Conservation (phyloP, 2,329 filamentous ascomycete species). For the Phaeophleospora eucalypticola region DNA sequence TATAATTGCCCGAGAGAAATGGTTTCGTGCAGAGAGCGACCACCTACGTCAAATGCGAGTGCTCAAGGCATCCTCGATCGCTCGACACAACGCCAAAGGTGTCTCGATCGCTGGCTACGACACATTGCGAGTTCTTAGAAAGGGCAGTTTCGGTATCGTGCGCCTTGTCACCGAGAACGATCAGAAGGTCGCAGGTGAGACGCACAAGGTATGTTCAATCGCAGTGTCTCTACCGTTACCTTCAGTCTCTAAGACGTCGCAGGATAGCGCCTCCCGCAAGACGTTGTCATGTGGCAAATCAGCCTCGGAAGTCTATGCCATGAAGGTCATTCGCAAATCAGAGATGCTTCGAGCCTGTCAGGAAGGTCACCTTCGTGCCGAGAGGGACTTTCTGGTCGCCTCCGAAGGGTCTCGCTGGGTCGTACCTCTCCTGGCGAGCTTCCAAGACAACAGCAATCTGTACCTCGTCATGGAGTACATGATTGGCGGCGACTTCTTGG, state of each 20-base stretch:
- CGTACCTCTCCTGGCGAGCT: slow-evolving; percentile 80
- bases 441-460: slow-evolving; percentile 77
- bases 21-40: slow-evolving; percentile 64
- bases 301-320: slow-evolving; percentile 70
- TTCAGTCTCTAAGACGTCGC: too few relatives aligned
- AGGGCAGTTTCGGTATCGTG: slow-evolving; percentile 92
- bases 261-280: too few relatives aligned
- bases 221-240: too few relatives aligned
- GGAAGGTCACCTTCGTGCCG: slow-evolving; percentile 85
- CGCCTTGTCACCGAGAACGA: slow-evolving; percentile 66
- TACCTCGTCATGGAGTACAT: slow-evolving; percentile 99
- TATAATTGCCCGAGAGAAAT: slow-evolving; percentile 54
- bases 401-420: slow-evolving; percentile 89
- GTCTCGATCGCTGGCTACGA: slow-evolving; percentile 67
- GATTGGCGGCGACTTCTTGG: slow-evolving; percentile 92
- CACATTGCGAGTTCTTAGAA: slow-evolving; percentile 75
- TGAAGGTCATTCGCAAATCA: slow-evolving; percentile 95
- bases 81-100: slow-evolving; percentile 45
- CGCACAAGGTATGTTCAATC: neutral
- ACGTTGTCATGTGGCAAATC: slow-evolving; percentile 24
- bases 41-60: slow-evolving; percentile 70
- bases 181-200: neutral
- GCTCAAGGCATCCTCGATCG: slow-evolving; percentile 60
- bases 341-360: slow-evolving; percentile 88
- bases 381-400: slow-evolving; percentile 85